Percentiles rank a stretch among this genome's conserved stretches.
Conservation (phyloP, 306 rosid genomes). For the Dryas drummondii region DNA sequence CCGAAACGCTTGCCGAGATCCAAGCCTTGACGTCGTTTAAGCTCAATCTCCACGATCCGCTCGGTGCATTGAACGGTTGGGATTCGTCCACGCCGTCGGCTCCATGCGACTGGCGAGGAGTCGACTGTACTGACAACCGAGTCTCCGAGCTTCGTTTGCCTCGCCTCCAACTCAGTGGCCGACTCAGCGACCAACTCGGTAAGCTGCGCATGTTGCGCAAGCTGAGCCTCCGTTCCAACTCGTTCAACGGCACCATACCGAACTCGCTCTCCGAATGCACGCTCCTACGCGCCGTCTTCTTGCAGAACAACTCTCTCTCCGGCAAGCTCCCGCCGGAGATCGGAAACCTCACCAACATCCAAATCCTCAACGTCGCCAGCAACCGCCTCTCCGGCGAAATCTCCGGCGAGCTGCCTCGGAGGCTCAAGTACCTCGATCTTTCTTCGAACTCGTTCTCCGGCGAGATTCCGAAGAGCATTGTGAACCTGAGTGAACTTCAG, state of each 20-base stretch:
- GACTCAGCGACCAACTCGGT: slow-evolving; percentile 55
- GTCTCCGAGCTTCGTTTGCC: slow-evolving; percentile 80
- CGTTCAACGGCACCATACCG: slow-evolving; percentile 78
- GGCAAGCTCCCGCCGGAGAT: slow-evolving; percentile 66
- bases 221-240: slow-evolving; percentile 75
- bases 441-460: slow-evolving; percentile 81
- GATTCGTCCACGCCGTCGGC: slow-evolving; percentile 68
- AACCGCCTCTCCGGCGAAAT: slow-evolving; percentile 70
- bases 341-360: slow-evolving; percentile 57
- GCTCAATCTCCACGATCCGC: slow-evolving; percentile 72
- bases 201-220: slow-evolving; percentile 58
- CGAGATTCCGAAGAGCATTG: slow-evolving; percentile 55
- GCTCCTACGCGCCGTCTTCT: slow-evolving; percentile 56
- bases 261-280: slow-evolving; percentile 60
- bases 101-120: slow-evolving; percentile 94
- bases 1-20: slow-evolving; percentile 54
- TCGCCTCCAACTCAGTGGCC: slow-evolving; percentile 71
- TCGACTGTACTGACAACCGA: slow-evolving; percentile 36
- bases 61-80: slow-evolving; percentile 63
- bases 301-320: slow-evolving; percentile 74
- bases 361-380: slow-evolving; percentile 63
- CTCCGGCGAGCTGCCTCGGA: slow-evolving; percentile 48
- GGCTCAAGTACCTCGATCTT: slow-evolving; percentile 63
- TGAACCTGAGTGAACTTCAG: slow-evolving; percentile 60
- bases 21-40: slow-evolving; percentile 64